These are phyloP conservation scores for Fagopyrum tataricum DNA, from an alignment of 148 eudicot genomes.

Conservation along the genomic window DNA sequence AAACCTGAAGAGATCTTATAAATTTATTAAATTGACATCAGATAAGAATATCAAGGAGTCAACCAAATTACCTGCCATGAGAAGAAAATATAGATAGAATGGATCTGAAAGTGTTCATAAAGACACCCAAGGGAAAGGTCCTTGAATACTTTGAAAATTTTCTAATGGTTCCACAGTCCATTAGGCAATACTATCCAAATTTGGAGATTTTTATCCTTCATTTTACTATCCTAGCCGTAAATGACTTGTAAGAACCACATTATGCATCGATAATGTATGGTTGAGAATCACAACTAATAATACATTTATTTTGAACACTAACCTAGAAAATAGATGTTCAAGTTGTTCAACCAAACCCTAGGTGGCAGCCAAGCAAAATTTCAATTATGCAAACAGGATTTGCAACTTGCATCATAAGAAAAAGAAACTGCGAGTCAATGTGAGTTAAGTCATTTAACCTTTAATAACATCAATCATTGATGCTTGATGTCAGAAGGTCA, in stretches of 20 bases:
- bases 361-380: not conserved
- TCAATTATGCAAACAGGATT: not conserved
- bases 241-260: not conserved
- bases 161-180: not conserved
- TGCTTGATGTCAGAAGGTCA: not conserved
- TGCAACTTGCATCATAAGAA: not conserved
- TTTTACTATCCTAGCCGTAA: not conserved
- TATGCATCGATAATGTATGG: not conserved
- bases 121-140: conserved; percentile 4
- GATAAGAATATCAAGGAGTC: not conserved
- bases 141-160: not conserved
- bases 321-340: not conserved
- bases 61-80: not conserved
- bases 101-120: conserved; percentile 1
- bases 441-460: not conserved
- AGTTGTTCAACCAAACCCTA: not conserved
- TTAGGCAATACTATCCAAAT: not conserved
- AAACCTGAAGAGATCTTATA: conserved; percentile 47
- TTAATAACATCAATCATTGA: not conserved
- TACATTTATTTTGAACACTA: not conserved
- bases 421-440: not conserved
- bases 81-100: conserved; percentile 1
- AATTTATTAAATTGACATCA: not conserved
- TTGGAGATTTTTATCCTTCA: too few species aligned
- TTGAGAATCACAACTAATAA: not conserved